phyloP scores from a whole-genome alignment of 2,329 filamentous ascomycete species.

The Sporothrix globosa region DNA sequence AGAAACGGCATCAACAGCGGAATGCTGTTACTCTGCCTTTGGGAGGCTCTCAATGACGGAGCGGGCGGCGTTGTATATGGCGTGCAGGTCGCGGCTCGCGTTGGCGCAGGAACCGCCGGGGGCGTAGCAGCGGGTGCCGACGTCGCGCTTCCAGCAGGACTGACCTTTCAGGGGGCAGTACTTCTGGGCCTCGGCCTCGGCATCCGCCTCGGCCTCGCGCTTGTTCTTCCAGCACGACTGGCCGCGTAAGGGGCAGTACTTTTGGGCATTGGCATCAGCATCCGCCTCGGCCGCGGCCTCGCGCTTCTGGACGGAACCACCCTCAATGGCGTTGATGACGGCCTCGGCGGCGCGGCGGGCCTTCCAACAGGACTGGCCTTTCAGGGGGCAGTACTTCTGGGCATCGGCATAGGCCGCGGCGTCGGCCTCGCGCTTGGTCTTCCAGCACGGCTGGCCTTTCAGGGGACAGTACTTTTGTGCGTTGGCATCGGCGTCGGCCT shows the following conservation, averaged over 20 bases:
- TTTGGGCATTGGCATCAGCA: constrained; percentile 19
- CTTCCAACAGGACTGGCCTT: constrained; percentile 49
- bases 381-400: constrained; percentile 42
- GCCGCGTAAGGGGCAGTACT: constrained; percentile 46
- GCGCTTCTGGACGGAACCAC: constrained; percentile 27
- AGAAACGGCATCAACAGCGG: not conserved
- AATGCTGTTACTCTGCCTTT: constrained; percentile 26
- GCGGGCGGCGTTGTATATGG: constrained; percentile 44
- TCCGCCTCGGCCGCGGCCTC: constrained; percentile 32
- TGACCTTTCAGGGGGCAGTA: constrained; percentile 47
- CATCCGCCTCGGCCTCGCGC: constrained; percentile 38
- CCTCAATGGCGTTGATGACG: constrained; percentile 28
- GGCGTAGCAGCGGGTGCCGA: constrained; percentile 42
- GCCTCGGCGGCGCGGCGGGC: constrained; percentile 46
- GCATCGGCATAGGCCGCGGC: constrained; percentile 40
- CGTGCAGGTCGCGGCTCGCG: constrained; percentile 47
- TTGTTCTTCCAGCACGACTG: constrained; percentile 46
- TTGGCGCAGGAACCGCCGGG: constrained; percentile 42
- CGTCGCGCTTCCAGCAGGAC: constrained; percentile 50
- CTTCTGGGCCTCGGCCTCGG: constrained; percentile 40
- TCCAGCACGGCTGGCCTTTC: constrained; percentile 49
- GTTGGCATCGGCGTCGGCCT: constrained; percentile 40
- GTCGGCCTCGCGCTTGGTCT: constrained; percentile 32
- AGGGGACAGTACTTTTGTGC: constrained; percentile 41
- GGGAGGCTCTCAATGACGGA: constrained; percentile 38